Percentiles rank a stretch among this genome's conserved stretches.
Evolutionary conservation across 768 basidiomycete species (phyloP).

Genomic region (Pleurotus giganteus): DNA sequence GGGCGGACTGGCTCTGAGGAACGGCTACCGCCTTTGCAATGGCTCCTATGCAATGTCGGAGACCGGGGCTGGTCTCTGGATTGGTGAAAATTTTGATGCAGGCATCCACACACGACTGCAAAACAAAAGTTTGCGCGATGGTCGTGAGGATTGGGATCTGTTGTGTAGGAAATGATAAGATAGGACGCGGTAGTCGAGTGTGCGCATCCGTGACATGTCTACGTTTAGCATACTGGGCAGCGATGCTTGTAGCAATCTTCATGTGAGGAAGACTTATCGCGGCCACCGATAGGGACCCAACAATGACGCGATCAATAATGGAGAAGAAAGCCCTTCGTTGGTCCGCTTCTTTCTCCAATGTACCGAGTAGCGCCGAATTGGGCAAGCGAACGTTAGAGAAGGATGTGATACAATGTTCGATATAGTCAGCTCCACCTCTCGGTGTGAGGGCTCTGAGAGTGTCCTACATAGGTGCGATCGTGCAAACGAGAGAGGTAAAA

Average conservation of each 20-base stretch:
- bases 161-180: slow-evolving; percentile 41
- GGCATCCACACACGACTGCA: slow-evolving; percentile 27
- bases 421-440: slow-evolving; percentile 22
- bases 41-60: slow-evolving; percentile 22
- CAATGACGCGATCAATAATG: slow-evolving; percentile 26
- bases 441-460: slow-evolving; percentile 16
- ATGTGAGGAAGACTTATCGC: slow-evolving; percentile 21
- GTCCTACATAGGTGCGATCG: not conserved
- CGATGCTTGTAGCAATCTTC: slow-evolving; percentile 22
- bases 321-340: slow-evolving; percentile 21
- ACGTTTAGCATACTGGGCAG: slow-evolving; percentile 27
- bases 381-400: slow-evolving; percentile 9
- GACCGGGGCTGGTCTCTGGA: slow-evolving; percentile 6
- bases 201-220: slow-evolving; percentile 18
- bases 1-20: slow-evolving; percentile 15
- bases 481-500: not conserved
- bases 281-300: slow-evolving; percentile 30
- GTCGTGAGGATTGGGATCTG: slow-evolving; percentile 34
- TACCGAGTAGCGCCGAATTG: slow-evolving; percentile 35
- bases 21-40: slow-evolving; percentile 19
- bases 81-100: slow-evolving; percentile 27
- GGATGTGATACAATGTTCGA: not conserved
- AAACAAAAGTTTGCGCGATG: slow-evolving; percentile 31
- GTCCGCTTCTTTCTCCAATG: slow-evolving; percentile 9
- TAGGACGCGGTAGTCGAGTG: slow-evolving; percentile 19